Base-by-base conservation (phyloP, 768 basidiomycete genomes). In the Bullera alba region DNA sequence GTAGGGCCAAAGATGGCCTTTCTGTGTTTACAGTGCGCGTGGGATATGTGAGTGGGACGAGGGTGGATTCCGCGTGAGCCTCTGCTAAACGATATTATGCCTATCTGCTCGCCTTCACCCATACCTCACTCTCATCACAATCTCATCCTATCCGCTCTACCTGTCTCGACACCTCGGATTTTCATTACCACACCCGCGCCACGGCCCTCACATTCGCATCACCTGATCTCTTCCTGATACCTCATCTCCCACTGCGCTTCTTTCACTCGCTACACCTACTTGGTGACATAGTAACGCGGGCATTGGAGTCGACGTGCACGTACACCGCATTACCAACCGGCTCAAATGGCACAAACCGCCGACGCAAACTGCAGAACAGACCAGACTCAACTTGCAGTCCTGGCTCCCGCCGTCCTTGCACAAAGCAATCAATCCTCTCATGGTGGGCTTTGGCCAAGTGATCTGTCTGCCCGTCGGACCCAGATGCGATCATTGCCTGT, bases 1-100 rank as follows among this genome's bases (percentile, higher is more conserved):
- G 91, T 96, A 0, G 93, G 93, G 0, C 93, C 91, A 0, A 97
- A 99, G 72, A 95, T 97, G 90, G 88, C 88, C 0, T 93, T 87
- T 73, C 70, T 95, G 29, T 76, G 82, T 1, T 76, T 93, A 85
- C 56, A 54, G 29, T 34, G 42, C 23, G 36, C 48, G 3, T 41
- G 38, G 29, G 44, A 54, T 35, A 56, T 58, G 60, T 53, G 45
- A 54, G 57, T 48, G n/a, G 19, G n/a, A n/a, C n/a, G n/a, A n/a
- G n/a, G n/a, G n/a, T n/a, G n/a, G n/a, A n/a, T n/a, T n/a, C n/a
- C n/a, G n/a, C n/a, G n/a, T n/a, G n/a, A n/a, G n/a, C n/a, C n/a
- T n/a, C n/a, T n/a, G n/a, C n/a, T n/a, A n/a, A n/a, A n/a, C n/a
- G n/a, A n/a, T n/a, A n/a, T n/a, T n/a, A n/a, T n/a, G n/a, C n/a